Evolutionary conservation across 1,284 basidiomycete species (phyloP), one percentile per base, ranked within the genome.

Genomic region (Somion occarium): DNA sequence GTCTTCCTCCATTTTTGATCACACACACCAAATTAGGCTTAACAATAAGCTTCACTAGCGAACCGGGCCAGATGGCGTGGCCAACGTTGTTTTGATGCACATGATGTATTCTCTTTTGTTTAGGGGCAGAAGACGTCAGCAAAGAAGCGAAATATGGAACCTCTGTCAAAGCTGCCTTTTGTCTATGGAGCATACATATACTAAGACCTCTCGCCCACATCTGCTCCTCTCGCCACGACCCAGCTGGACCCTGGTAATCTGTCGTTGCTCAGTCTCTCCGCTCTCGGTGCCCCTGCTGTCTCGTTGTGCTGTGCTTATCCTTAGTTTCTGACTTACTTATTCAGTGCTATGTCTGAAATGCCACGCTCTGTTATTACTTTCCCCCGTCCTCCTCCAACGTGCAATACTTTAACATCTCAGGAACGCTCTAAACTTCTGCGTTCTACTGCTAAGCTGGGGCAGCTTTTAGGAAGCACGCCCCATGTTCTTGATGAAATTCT

Each of bases 381-480:
- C 59, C 79, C 80, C 18, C 64, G 71, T 5, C 81, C 78, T 2
- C 83, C 83, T 1, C 81, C 81, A 0, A 85, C 84, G 19, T 75
- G 69, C 26, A 85, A 86, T 62, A 69, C 71, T 11, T 66, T 83
- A 44, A 78, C 78, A 5, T 59, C 72, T 7, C 61, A 70, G 24
- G 78, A 85, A 61, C 78, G 83, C 19, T 64, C 71, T 4, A 78
- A 79, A 49, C 74, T 85, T 23, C 62, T 82, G 48, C 77, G 79
- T 30, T 76, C 78, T 15, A 77, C 80, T 34, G 78, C 76, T 56
- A 86, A 86, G 65, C 73, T 87, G 15, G 75, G 75, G 38, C 75
- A 76, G 44, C 64, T 86, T 24, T 69, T 86, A 5, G 84, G 84
- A 13, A 70, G 73, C 26, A 79, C 82, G 5, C 84, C 84, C 5